These are phyloP conservation scores for Larix kaempferi DNA, from an alignment of 75 land plant species.

Conservation along the genomic window DNA sequence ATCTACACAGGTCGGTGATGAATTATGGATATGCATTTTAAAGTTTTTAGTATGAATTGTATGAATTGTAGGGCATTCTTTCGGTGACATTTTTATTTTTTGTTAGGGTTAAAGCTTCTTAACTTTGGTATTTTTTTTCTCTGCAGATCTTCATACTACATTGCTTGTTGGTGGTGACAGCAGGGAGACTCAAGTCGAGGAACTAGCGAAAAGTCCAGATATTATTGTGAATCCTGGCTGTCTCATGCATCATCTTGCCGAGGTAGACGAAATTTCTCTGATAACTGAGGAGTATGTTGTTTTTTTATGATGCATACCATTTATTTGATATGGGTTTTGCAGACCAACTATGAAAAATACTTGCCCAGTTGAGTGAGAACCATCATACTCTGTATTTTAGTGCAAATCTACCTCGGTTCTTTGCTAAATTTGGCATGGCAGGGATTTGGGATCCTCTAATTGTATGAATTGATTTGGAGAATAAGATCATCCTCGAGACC, in stretches of 20 bases:
- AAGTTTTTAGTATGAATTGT: not conserved
- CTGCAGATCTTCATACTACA: slow-evolving; percentile 64
- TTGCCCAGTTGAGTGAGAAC: slow-evolving; percentile 74
- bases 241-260: slow-evolving; percentile 97
- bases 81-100: too few relatives aligned
- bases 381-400: slow-evolving; percentile 93
- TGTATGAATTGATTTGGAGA: slow-evolving; percentile 89
- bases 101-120: too few relatives aligned
- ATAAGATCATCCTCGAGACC: slow-evolving; percentile 85
- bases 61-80: too few relatives aligned
- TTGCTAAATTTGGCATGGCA: slow-evolving; percentile 97
- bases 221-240: slow-evolving; percentile 98
- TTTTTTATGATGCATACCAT: slow-evolving; percentile 97
- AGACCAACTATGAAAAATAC: slow-evolving; percentile 83
- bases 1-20: slow-evolving; percentile 53
- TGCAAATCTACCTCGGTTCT: slow-evolving; percentile 92
- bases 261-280: slow-evolving; percentile 94
- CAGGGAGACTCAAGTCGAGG: slow-evolving; percentile 95
- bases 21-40: not conserved
- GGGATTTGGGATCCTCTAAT: slow-evolving; percentile 89
- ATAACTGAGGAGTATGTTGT: slow-evolving; percentile 91
- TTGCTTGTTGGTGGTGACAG: slow-evolving; percentile 97
- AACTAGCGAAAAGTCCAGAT: slow-evolving; percentile 86
- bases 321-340: slow-evolving; percentile 99
- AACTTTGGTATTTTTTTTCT: not conserved